Evolutionary conservation across 2,329 filamentous ascomycete species (phyloP).

Genomic region (Calycina herbarum): DNA sequence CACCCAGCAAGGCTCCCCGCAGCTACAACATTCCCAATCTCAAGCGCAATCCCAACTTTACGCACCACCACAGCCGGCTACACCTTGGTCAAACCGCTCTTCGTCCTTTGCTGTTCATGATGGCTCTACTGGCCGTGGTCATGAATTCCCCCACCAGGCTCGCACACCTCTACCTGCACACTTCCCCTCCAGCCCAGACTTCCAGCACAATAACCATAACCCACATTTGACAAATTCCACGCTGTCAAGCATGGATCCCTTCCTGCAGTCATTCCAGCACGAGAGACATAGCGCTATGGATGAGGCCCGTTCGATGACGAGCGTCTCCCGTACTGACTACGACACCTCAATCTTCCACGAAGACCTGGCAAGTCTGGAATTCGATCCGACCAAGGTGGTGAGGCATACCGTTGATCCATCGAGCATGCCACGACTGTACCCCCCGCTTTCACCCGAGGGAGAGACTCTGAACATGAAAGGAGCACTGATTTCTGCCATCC

Average conservation of each 20-base stretch:
- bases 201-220: no score
- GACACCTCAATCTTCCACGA: conserved; percentile 34
- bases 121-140: conserved; percentile 3
- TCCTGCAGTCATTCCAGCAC: no score
- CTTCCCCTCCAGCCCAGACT: no score
- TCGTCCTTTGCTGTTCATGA: conserved; percentile 22
- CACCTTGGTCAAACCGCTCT: conserved; percentile 21
- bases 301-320: conserved; percentile 32
- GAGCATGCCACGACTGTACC: conserved; percentile 53
- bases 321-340: conserved; percentile 37
- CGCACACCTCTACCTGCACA: no score
- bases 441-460: conserved; percentile 46
- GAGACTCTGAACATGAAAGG: conserved; percentile 47
- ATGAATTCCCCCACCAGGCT: conserved; percentile 3
- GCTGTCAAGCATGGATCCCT: no score
- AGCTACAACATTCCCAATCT: no score
- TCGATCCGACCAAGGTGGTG: conserved; percentile 46
- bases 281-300: conserved; percentile 25
- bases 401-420: conserved; percentile 52
- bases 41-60: no score
- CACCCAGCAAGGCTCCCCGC: conserved; percentile 8
- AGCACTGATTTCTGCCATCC: conserved; percentile 54
- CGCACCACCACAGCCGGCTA: conserved; percentile 15
- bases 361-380: conserved; percentile 42
- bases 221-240: no score